Evolutionary conservation across 1,284 basidiomycete genomes (phyloP).

Genomic region (Paramarasmius palmivorus): DNA sequence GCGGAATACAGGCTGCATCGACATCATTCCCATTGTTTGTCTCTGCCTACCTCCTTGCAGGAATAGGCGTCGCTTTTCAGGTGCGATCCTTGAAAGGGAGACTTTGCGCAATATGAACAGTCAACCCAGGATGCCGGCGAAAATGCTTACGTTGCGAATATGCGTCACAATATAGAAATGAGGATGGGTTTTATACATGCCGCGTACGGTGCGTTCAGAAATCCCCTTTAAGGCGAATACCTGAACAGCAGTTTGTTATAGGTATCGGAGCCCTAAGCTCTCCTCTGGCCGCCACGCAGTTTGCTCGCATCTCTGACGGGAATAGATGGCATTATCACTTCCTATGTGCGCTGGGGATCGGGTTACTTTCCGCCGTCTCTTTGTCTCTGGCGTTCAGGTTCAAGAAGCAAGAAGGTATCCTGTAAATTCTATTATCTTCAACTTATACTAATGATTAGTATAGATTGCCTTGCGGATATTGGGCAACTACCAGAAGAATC

Average conservation of each 20-base stretch:
- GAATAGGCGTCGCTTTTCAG: conserved; percentile 59
- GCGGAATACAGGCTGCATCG: conserved; percentile 45
- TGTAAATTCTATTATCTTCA: neutral
- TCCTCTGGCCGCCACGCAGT: conserved; percentile 71
- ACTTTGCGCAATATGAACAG: too few species aligned
- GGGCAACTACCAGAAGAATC: conserved; percentile 38
- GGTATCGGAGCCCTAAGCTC: conserved; percentile 67
- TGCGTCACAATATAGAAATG: conserved; percentile 34
- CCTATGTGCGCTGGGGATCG: conserved; percentile 58
- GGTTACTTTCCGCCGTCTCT: conserved; percentile 43
- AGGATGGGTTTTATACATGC: conserved; percentile 65
- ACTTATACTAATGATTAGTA: neutral
- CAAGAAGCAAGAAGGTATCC: conserved; percentile 48
- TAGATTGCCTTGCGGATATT: conserved; percentile 42
- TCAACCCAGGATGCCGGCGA: conserved; percentile 40
- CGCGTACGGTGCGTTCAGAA: neutral
- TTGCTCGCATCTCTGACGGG: conserved; percentile 44
- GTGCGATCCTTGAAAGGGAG: conserved; percentile 23
- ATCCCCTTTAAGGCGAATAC: too few species aligned
- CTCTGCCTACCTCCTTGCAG: conserved; percentile 58
- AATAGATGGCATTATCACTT: conserved; percentile 61
- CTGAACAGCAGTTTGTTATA: conserved; percentile 22
- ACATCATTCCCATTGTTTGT: conserved; percentile 71
- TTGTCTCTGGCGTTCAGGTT: conserved; percentile 54
- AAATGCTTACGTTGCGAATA: conserved; percentile 44